These are phyloP conservation scores for Cydonia oblonga DNA, from an alignment of 331 rosid species.

Conservation along the genomic window DNA sequence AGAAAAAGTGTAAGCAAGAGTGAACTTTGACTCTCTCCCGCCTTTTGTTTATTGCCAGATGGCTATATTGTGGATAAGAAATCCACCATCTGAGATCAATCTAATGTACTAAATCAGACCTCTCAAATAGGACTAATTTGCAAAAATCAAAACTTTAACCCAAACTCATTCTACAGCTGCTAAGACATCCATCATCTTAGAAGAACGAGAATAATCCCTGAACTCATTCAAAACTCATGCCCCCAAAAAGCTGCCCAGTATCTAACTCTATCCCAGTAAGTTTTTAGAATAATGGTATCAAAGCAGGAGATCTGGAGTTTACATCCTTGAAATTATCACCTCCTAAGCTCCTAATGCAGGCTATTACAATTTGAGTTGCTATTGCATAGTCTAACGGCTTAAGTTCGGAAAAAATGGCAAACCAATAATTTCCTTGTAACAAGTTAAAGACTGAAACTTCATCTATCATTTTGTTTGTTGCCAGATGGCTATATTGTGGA, in stretches of 20 bases:
- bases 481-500: not conserved
- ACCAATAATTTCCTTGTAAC: no score
- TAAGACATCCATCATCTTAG: no score
- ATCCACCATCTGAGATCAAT: not conserved
- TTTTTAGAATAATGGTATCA: not conserved
- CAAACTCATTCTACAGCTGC: no score
- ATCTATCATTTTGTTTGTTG: no score
- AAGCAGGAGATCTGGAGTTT: not conserved
- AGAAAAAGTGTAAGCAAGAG: not conserved
- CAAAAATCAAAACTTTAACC: no score
- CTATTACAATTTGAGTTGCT: not conserved
- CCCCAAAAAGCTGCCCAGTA: no score
- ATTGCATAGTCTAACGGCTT: not conserved
- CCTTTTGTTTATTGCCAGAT: not conserved
- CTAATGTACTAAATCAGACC: not conserved
- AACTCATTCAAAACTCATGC: no score
- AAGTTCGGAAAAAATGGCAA: no score
- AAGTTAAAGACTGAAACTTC: not conserved
- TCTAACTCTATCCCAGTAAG: not conserved
- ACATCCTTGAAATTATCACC: not conserved
- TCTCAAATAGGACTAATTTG: no score
- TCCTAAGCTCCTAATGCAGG: not conserved
- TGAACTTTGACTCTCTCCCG: not conserved
- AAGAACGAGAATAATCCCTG: no score
- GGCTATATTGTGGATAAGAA: not conserved